phyloP scores from a whole-genome alignment of 108 stramenopile species.

The Craspedostauros australis region DNA sequence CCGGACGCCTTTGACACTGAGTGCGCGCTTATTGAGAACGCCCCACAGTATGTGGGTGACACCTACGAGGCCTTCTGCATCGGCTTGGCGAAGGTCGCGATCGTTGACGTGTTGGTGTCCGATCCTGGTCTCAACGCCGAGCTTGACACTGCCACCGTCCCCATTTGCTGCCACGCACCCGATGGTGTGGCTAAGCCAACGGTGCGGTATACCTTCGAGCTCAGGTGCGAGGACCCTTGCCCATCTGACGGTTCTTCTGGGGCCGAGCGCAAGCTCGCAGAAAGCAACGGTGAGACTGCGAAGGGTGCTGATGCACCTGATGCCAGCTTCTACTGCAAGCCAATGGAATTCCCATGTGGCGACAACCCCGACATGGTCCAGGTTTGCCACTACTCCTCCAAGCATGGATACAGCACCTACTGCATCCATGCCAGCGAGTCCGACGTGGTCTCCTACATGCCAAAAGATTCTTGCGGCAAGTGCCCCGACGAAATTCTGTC shows the following conservation, averaged over 20 bases:
- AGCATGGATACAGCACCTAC: not conserved
- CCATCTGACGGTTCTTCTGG: not conserved
- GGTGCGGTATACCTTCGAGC: constrained; percentile 9
- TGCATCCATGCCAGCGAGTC: not conserved
- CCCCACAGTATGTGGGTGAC: no score
- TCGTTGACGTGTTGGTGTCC: constrained; percentile 8
- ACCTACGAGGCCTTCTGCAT: no score
- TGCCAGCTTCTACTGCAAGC: no score
- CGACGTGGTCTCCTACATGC: constrained; percentile 1
- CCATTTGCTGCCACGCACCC: constrained; percentile 9
- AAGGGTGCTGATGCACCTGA: no score
- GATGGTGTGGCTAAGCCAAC: not conserved
- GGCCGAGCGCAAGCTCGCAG: not conserved
- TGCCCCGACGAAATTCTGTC: no score
- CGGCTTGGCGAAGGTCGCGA: no score
- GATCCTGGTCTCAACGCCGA: not conserved
- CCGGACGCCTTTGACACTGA: no score
- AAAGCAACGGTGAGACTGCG: no score
- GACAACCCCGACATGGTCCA: not conserved
- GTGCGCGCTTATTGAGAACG: no score
- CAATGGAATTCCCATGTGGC: not conserved
- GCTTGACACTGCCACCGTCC: not conserved
- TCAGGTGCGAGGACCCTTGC: constrained; percentile 5
- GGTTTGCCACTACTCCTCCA: constrained; percentile 2
- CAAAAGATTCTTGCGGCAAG: constrained; percentile 3